Conservation (phyloP, 306 rosid genomes). For the Medicago truncatula region DNA sequence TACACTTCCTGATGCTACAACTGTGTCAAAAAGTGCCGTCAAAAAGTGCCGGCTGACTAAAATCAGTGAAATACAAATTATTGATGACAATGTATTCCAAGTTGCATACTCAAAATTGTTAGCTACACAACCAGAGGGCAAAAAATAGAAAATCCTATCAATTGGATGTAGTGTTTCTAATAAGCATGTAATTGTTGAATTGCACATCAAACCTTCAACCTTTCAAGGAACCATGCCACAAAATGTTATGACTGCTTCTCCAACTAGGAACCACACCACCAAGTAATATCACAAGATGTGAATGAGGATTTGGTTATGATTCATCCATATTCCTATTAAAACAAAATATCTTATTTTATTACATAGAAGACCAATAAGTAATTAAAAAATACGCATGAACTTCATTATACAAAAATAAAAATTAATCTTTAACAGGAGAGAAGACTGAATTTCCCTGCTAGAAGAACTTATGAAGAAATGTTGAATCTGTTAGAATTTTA, state of each 20-base stretch:
- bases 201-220: constrained; percentile 20
- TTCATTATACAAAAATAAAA: not conserved
- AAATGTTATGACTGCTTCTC: constrained; percentile 17
- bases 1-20: too few species aligned
- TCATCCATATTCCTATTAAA: constrained; percentile 43
- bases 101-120: constrained; percentile 10
- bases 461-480: not conserved
- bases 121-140: too few species aligned
- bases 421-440: not conserved
- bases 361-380: constrained; percentile 32
- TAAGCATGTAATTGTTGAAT: constrained; percentile 19
- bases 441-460: not conserved
- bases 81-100: constrained; percentile 3
- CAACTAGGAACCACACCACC: constrained; percentile 30
- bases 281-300: constrained; percentile 34
- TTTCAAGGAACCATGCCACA: constrained; percentile 16
- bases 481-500: not conserved
- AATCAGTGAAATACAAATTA: constrained; percentile 7
- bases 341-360: constrained; percentile 28
- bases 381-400: not conserved
- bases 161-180: constrained; percentile 4
- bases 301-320: constrained; percentile 35
- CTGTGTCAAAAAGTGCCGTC: too few species aligned
- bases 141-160: too few species aligned
- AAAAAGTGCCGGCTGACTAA: not conserved